phyloP scores from a whole-genome alignment of 352 stramenopile genomes.

The Pythium chondricola region DNA sequence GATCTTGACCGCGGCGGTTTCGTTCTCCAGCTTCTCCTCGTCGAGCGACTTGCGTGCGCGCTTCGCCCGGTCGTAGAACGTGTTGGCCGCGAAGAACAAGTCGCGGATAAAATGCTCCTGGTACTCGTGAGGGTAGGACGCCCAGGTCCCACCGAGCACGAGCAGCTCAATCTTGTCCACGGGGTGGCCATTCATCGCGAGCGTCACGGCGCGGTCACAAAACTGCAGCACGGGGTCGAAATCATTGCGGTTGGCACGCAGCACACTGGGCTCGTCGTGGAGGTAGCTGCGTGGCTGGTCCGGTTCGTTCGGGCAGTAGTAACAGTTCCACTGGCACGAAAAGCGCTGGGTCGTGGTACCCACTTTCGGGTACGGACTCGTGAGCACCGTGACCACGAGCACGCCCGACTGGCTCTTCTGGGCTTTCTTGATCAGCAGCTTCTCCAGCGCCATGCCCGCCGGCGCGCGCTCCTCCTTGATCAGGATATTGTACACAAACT shows the following conservation, averaged over 20 bases:
- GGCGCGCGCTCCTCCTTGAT: conserved; percentile 53
- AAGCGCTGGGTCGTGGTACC: conserved; percentile 80
- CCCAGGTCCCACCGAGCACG: conserved; percentile 89
- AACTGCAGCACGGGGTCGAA: conserved; percentile 92
- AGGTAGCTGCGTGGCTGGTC: conserved; percentile 90
- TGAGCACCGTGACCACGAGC: conserved; percentile 90
- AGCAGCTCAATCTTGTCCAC: conserved; percentile 92
- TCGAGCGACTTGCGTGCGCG: conserved; percentile 66
- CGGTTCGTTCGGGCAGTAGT: conserved; percentile 93
- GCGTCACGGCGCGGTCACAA: conserved; percentile 84
- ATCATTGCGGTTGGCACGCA: conserved; percentile 88
- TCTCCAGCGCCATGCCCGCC: conserved; percentile 51
- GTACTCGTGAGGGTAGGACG: conserved; percentile 88
- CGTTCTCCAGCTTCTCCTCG: conserved; percentile 88
- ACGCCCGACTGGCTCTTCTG: conserved; percentile 89
- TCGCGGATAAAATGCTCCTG: conserved; percentile 90
- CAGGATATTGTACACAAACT: conserved; percentile 76
- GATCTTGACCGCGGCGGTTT: conserved; percentile 78
- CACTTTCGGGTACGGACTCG: conserved; percentile 84
- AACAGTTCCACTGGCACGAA: conserved; percentile 93
- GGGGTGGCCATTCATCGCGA: conserved; percentile 89
- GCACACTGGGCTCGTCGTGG: conserved; percentile 89
- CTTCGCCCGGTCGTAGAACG: conserved; percentile 77
- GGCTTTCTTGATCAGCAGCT: conserved; percentile 85
- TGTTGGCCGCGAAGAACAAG: conserved; percentile 91